Evolutionary conservation across 495 filamentous ascomycete genomes (phyloP).

Genomic region (Aspergillus campestris): DNA sequence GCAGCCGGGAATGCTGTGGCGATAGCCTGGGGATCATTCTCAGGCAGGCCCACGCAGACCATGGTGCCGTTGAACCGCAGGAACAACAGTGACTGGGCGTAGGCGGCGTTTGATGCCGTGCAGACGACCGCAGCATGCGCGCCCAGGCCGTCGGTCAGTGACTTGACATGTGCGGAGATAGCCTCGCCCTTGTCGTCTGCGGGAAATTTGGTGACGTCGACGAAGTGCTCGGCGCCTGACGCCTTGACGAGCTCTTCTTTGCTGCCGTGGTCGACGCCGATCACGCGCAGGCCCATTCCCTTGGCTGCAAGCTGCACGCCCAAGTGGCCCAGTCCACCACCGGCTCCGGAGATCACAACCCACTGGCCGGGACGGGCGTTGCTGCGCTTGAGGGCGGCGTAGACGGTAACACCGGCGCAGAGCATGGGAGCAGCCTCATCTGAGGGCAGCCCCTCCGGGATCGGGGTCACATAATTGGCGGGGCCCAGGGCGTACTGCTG

Average conservation of each 20-base stretch:
- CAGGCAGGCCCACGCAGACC: conserved; percentile 62
- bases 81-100: conserved; percentile 49
- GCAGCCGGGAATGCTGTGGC: conserved; percentile 41
- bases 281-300: conserved; percentile 59
- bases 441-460: conserved; percentile 51
- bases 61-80: conserved; percentile 55
- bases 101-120: conserved; percentile 57
- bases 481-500: conserved; percentile 61
- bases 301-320: conserved; percentile 53
- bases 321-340: conserved; percentile 60
- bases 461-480: conserved; percentile 60
- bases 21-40: conserved; percentile 51
- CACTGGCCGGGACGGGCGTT: conserved; percentile 51
- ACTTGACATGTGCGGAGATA: conserved; percentile 48
- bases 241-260: conserved; percentile 52
- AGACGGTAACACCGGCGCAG: conserved; percentile 53
- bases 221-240: conserved; percentile 59
- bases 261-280: conserved; percentile 58
- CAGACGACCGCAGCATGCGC: conserved; percentile 57
- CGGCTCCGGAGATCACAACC: conserved; percentile 59
- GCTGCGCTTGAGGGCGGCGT: conserved; percentile 50
- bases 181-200: conserved; percentile 36
- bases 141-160: conserved; percentile 52
- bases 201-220: conserved; percentile 53
- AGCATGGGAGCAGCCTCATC: conserved; percentile 57